Evolutionary conservation across 2,329 filamentous ascomycete species (phyloP), one percentile per base, ranked within the genome.

Genomic region (Ophiocordyceps australis): DNA sequence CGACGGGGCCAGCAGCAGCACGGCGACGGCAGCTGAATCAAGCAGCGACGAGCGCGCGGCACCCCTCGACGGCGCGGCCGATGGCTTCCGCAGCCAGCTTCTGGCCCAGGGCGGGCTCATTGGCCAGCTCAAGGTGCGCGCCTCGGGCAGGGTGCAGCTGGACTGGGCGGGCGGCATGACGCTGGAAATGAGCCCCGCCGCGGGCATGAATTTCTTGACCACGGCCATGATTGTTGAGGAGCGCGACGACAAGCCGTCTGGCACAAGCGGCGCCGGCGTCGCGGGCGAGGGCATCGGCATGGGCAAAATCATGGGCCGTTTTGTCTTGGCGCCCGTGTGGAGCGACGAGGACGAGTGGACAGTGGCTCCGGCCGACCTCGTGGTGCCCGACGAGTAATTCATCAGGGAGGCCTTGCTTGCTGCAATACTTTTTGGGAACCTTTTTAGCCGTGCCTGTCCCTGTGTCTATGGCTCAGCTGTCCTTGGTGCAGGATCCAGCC

Each of bases 221-320:
- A 65, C 62, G 20, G 65, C 65, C 3, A 61, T 71, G 25, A 57
- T 75, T 27, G 52, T 72, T 7, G 67, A 73, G 39, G 56, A 67
- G 36, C 57, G 56, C 20, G 63, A 69, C 28, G 55, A 61, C 39
- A 65, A 65, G 41, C 45, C 56, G 4, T n/a, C n/a, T n/a, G n/a
- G n/a, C n/a, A n/a, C n/a, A n/a, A 49, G 49, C 26, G 34, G 45
- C 7, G 52, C 46, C 6, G 45, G 49, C n/a, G 27, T 51, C 16
- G 46, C 55, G 13, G 68, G 66, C 12, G 54, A 55, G 24, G 63
- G 64, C 17, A 60, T 64, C 29, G 65, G 65, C 24, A 71, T 75
- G 65, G 70, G 70, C 25, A 61, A 64, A 38, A 59, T 75, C 30
- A 62, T 66, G 54, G 67, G 66, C 25, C 64, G 65, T 32, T 74